These are phyloP conservation scores for Acanthochlamys bracteata DNA, from an alignment of 106 monocot genomes.

Conservation along the genomic window DNA sequence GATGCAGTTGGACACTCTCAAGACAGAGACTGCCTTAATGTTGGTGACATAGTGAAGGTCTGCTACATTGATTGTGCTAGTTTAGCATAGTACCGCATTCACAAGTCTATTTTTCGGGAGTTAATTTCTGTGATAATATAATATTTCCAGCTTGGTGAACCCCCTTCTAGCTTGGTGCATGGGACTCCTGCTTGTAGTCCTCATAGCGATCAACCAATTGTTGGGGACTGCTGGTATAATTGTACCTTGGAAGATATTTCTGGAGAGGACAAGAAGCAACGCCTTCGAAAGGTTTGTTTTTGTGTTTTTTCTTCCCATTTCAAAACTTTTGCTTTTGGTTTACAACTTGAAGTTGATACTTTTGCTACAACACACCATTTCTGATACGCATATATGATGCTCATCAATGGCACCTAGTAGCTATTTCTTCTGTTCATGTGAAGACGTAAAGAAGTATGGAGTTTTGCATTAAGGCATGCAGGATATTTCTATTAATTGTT, in stretches of 20 bases:
- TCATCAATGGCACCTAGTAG: too few relatives aligned
- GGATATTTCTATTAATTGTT: background rate
- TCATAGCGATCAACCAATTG: conserved; percentile 74
- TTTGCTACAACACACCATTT: too few relatives aligned
- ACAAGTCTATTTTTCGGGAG: too few relatives aligned
- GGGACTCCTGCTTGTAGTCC: conserved; percentile 61
- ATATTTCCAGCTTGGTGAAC: conserved; percentile 74
- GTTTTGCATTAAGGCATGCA: background rate
- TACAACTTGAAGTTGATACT: too few relatives aligned
- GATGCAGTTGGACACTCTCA: conserved; percentile 90
- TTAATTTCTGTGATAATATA: conserved; percentile 2
- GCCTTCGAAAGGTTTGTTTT: conserved; percentile 74
- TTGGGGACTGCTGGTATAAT: conserved; percentile 93
- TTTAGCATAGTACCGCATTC: background rate
- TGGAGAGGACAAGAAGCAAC: conserved; percentile 77
- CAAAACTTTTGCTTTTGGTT: background rate
- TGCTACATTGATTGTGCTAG: background rate
- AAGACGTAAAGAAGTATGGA: background rate
- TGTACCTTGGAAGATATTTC: conserved; percentile 90
- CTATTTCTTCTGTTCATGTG: too few relatives aligned
- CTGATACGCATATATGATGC: too few relatives aligned
- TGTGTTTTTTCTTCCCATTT: background rate
- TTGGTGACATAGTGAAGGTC: conserved; percentile 93
- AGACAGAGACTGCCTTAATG: conserved; percentile 73
- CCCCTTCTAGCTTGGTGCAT: conserved; percentile 32